Evolutionary conservation across 306 rosid species (phyloP).

Genomic region (Pyrus betulifolia): DNA sequence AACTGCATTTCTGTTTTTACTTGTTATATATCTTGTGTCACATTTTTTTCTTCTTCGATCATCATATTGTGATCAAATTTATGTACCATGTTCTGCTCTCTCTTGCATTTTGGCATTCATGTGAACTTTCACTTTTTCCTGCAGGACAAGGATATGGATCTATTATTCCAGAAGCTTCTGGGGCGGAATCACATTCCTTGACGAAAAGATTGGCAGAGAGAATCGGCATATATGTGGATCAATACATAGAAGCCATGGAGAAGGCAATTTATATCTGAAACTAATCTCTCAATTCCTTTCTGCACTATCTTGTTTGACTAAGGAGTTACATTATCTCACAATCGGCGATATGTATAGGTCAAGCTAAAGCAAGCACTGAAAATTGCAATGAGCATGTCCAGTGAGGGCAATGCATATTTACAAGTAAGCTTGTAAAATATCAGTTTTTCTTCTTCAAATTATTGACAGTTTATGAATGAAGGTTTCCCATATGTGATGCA

Average conservation of each 20-base stretch:
- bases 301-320: constrained; percentile 3
- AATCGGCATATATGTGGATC: constrained; percentile 42
- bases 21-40: no score
- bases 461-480: no score
- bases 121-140: background rate
- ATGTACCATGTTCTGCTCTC: no score
- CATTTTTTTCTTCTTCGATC: no score
- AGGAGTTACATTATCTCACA: constrained; percentile 8
- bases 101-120: background rate
- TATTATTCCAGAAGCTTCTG: constrained; percentile 38
- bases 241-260: constrained; percentile 71
- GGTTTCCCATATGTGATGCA: constrained; percentile 3
- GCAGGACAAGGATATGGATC: constrained; percentile 64
- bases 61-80: background rate
- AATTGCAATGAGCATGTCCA: constrained; percentile 57
- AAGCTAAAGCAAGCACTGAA: constrained; percentile 75
- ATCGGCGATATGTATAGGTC: constrained; percentile 33
- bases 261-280: constrained; percentile 32
- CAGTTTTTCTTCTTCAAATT: background rate
- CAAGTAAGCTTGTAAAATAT: constrained; percentile 33
- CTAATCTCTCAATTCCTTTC: background rate
- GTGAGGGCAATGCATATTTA: constrained; percentile 69
- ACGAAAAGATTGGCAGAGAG: constrained; percentile 44
- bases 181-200: constrained; percentile 37
- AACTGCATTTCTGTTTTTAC: background rate